Base-by-base conservation (phyloP, 768 basidiomycete species). In the Galerina sulciceps region DNA sequence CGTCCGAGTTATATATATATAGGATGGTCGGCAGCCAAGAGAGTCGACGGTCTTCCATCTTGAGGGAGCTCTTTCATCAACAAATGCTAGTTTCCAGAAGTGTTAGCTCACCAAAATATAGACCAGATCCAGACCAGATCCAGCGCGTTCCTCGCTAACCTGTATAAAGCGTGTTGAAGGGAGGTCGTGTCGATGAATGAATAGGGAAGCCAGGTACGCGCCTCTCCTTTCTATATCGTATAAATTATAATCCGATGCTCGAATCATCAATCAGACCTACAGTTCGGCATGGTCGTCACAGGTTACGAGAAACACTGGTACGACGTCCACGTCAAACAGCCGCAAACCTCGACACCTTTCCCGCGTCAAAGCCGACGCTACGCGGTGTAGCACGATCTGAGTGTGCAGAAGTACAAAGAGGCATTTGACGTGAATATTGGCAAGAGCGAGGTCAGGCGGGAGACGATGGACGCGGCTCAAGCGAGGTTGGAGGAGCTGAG, bases 391-490 rank as follows among this genome's bases (percentile, higher is more conserved):
- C 90, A 96, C 22, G 88, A 92, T 67, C 75, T 96, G 48, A 96
- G 93, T 62, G 86, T 99, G 67, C 86, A 87, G 67, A 94, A 94
- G 75, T 96, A 98, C 75, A 82, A 82, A 68, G 84, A 89, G 67
- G 92, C 93, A 69, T 99, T 98, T 65, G 94, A 98, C 70, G 84
- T 89, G 20, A 98, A 97, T 73, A 90, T 86, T 31, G 96, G 96
- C 20, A 96, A 98, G 78, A 93, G 91, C 71, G 77, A 82, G 72
- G 91, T 94, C 20, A 84, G 87, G 6, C 84, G 87, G 71, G 79
- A 84, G 69, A 85, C 83, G 77, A 90, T 91, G 76, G 85, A 88
- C 51, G 83, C 82, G 59, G 90, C 91, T 0, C 78, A 97, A 55
- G 74, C 82, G 44, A 75, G 82, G 51, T 78, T 96, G 37, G 79